A percentile compares a stretch with the other conserved stretches of the same genome.
Evolutionary conservation across 2,329 filamentous ascomycete species (phyloP).

Genomic region (Neonectria ditissima): DNA sequence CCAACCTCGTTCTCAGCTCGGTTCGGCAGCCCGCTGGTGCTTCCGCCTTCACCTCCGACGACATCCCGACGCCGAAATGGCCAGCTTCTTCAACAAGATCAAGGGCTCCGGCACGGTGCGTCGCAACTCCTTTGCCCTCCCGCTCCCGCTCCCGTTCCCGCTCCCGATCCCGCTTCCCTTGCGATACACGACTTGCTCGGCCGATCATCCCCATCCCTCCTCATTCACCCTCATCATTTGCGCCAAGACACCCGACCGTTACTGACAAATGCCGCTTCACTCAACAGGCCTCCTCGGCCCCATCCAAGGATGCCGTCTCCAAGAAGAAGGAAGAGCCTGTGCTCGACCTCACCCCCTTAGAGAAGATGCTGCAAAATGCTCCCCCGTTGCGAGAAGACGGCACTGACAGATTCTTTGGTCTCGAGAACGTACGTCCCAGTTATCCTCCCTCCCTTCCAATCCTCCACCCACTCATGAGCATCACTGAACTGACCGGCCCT

Average conservation of each 20-base stretch:
- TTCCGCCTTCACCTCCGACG: slow-evolving; percentile 28
- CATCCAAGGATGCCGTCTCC: slow-evolving; percentile 58
- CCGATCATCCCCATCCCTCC: slow-evolving; percentile 41
- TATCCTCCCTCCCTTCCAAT: slow-evolving; percentile 20
- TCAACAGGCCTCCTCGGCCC: slow-evolving; percentile 57
- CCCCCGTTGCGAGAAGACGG: slow-evolving; percentile 87
- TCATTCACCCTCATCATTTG: slow-evolving; percentile 16
- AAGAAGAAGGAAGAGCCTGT: slow-evolving; percentile 69
- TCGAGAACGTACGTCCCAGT: slow-evolving; percentile 85
- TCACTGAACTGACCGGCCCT: slow-evolving; percentile 50
- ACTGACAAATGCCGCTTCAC: slow-evolving; percentile 49
- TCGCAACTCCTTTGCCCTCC: slow-evolving; percentile 39
- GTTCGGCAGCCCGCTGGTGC: slow-evolving; percentile 36
- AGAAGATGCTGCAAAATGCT: slow-evolving; percentile 83
- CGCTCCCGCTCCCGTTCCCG: slow-evolving; percentile 13
- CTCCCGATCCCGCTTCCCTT: slow-evolving; percentile 18
- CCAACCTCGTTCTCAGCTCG: slow-evolving; percentile 36
- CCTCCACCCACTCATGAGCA: slow-evolving; percentile 7
- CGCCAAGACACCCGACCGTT: slow-evolving; percentile 34
- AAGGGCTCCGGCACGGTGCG: slow-evolving; percentile 67
- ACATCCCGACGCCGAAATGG: slow-evolving; percentile 56
- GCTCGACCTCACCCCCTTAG: slow-evolving; percentile 71
- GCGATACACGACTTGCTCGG: slow-evolving; percentile 4
- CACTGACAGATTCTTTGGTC: slow-evolving; percentile 97
- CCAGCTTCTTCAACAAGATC: slow-evolving; percentile 70